phyloP scores from a whole-genome alignment of 176 grass and related monocot species.

The Ampelocalamus luodianensis region DNA sequence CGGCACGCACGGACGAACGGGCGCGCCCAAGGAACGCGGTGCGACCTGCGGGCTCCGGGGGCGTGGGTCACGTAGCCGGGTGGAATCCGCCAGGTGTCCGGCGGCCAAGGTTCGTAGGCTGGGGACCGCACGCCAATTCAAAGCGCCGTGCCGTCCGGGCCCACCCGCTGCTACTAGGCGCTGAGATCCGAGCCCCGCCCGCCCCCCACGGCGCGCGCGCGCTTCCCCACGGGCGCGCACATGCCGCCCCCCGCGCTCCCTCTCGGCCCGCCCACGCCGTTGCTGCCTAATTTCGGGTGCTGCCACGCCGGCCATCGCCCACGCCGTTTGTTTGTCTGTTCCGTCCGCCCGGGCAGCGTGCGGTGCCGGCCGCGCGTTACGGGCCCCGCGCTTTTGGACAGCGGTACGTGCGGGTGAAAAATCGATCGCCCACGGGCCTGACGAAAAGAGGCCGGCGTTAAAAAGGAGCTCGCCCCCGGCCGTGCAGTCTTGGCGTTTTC shows the following conservation, averaged over 20 bases:
- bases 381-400: background rate
- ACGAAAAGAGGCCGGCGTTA: background rate
- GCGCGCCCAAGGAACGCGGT: conserved; percentile 21
- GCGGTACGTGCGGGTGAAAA: background rate
- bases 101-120: background rate
- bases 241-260: conserved; percentile 6
- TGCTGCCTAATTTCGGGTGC: background rate
- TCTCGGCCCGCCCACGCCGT: background rate
- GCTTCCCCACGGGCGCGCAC: conserved; percentile 17
- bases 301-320: background rate
- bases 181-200: conserved; percentile 36
- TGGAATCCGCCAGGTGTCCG: conserved; percentile 34
- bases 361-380: too few species aligned
- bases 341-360: background rate
- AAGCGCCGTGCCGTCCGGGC: background rate
- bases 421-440: background rate
- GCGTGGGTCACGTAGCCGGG: conserved; percentile 7
- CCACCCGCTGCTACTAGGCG: background rate
- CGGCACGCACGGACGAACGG: background rate
- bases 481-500: background rate
- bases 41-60: background rate
- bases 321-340: background rate
- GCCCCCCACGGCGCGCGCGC: conserved; percentile 4
- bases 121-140: conserved; percentile 28
- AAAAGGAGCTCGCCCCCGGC: background rate